Base-by-base conservation (phyloP, 179 eudicot species). In the Silene noctiflora region DNA sequence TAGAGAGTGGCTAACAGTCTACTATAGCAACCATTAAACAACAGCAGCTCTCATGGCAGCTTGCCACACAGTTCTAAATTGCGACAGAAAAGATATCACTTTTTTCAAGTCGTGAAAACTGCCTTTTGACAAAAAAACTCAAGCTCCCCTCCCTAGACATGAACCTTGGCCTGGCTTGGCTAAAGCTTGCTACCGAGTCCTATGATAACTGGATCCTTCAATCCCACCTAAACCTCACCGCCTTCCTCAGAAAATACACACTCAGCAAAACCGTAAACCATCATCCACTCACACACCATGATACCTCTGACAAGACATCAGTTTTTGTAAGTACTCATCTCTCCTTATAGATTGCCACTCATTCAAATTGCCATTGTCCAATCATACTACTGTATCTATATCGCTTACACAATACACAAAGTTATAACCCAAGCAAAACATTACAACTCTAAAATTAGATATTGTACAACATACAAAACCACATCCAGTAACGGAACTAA, bases 211-310 rank as follows among this genome's bases (percentile, higher is more conserved):
- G 14, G 51, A 39, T 67, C 71, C 14, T 67, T 20, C 19, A 60
- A 0, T 19, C 64, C 11, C n/a, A 58, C 64, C 65, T 60, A 22
- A n/a, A n/a, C 11, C 11, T 20, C 6, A 3, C 19, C 33, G 6
- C 53, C 35, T 21, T 51, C 63, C 73, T 46, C 61, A 51, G 14
- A n/a, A 25, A 25, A 14, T 24, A 51, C 17, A 51, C 10, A 25
- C 61, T 24, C n/a, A 64, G 4, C 51, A n/a, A 55, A 13, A 72
- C 17, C 65, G 33, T 56, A 6, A 72, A 53, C 11, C 5, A 70
- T 46, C n/a, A 71, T 29, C 62, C 44, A 71, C 42, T 24, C 62
- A 70, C 73, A 24, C n/a, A 17, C 63, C 61, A 48, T 48, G 33
- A 25, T 48, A 22, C 42, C 63, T 71, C 61, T 22, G 51, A 70